phyloP scores from a whole-genome alignment of 2,329 filamentous ascomycete genomes.

The Aureobasidium sp. region DNA sequence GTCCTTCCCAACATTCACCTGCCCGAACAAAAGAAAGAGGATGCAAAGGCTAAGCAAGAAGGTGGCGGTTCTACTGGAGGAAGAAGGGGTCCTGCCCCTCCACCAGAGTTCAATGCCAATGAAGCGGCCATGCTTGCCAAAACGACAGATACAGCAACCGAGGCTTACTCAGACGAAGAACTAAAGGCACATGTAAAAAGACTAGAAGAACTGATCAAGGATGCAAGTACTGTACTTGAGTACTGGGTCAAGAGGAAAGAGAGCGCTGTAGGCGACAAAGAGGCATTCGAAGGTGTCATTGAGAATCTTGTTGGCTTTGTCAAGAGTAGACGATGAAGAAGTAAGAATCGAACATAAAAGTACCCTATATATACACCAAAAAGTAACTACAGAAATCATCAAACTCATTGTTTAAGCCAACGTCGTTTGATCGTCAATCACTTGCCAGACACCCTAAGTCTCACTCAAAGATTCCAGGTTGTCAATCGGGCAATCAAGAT shows the following conservation, averaged over 20 bases:
- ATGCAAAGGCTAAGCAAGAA: constrained; percentile 11
- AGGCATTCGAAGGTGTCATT: constrained; percentile 93
- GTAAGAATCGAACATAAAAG: background rate
- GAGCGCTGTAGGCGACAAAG: constrained; percentile 80
- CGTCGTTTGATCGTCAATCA: no score
- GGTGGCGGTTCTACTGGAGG: constrained; percentile 18
- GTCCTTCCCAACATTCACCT: constrained; percentile 69
- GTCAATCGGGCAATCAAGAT: no score
- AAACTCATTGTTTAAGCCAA: no score
- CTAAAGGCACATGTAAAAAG: constrained; percentile 61
- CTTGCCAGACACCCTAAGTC: no score
- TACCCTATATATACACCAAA: background rate
- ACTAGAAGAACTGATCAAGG: constrained; percentile 59
- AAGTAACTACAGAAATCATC: background rate
- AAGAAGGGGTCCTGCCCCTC: constrained; percentile 50
- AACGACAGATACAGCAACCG: constrained; percentile 75
- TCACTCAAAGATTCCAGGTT: no score
- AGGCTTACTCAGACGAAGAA: constrained; percentile 70
- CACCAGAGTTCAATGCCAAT: constrained; percentile 70
- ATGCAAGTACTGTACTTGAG: constrained; percentile 67
- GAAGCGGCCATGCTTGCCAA: constrained; percentile 68
- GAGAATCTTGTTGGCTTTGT: constrained; percentile 67
- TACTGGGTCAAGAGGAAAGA: constrained; percentile 85
- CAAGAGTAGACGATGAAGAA: background rate
- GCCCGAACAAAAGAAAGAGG: constrained; percentile 20